Evolutionary conservation across 352 stramenopile species (phyloP).

Genomic region (Phytophthora rubi): DNA sequence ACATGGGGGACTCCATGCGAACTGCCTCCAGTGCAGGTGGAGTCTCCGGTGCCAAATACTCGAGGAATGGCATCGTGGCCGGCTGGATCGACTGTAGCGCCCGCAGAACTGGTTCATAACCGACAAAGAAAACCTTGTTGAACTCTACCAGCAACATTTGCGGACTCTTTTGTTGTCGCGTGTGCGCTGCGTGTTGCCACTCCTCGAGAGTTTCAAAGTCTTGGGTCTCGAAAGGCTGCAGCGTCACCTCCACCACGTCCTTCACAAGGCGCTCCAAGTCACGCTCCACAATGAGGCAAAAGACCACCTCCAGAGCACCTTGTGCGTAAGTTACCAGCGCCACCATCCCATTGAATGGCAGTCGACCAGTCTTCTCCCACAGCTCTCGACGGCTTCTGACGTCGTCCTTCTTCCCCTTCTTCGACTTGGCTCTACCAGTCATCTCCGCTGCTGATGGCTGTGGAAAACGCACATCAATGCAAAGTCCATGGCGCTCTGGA

Average conservation of each 20-base stretch:
- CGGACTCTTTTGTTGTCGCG: conserved; percentile 13
- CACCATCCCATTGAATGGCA: conserved; percentile 45
- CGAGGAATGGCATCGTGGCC: conserved; percentile 40
- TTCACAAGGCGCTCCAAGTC: conserved; percentile 35
- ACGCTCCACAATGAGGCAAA: conserved; percentile 46
- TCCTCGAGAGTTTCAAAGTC: conserved; percentile 34
- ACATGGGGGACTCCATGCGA: conserved; percentile 41
- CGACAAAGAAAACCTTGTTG: conserved; percentile 57
- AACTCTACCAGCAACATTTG: conserved; percentile 54
- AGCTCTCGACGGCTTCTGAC: conserved; percentile 24
- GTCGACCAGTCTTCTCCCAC: conserved; percentile 44
- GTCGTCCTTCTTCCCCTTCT: conserved; percentile 27
- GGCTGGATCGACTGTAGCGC: conserved; percentile 43
- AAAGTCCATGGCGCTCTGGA: conserved; percentile 38
- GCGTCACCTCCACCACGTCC: conserved; percentile 37
- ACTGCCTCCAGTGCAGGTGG: conserved; percentile 7
- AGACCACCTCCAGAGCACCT: conserved; percentile 33
- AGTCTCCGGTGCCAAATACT: conserved; percentile 43
- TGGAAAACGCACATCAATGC: conserved; percentile 38
- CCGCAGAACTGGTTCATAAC: conserved; percentile 56
- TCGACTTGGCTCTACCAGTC: conserved; percentile 14
- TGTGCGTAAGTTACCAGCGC: conserved; percentile 33
- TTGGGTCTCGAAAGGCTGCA: conserved; percentile 43
- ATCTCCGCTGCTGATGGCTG: conserved; percentile 33
- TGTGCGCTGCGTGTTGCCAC: conserved; percentile 15